These are phyloP conservation scores for Ceratopteris richardii DNA, from an alignment of 75 land plant species.

Conservation along the genomic window DNA sequence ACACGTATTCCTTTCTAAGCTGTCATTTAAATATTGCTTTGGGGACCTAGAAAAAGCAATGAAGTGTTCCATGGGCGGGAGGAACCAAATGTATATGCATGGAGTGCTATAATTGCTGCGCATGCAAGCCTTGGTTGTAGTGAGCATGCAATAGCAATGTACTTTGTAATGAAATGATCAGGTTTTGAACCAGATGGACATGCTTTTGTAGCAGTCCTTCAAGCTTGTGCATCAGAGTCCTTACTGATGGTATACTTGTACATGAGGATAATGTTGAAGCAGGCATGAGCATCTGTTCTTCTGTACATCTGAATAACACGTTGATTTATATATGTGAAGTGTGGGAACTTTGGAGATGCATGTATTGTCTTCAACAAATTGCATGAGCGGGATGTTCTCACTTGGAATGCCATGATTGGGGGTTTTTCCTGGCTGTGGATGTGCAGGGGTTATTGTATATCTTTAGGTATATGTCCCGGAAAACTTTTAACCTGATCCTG, in stretches of 20 bases:
- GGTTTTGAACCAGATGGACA: slow-evolving; percentile 30
- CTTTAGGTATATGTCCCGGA: slow-evolving; percentile 27
- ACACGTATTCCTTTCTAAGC: not conserved
- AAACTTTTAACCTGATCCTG: slow-evolving; percentile 28
- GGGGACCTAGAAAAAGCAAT: slow-evolving; percentile 28
- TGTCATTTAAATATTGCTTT: slow-evolving; percentile 4
- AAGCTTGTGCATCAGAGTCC: slow-evolving; percentile 35
- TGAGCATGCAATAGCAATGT: slow-evolving; percentile 26
- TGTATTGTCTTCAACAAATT: slow-evolving; percentile 29
- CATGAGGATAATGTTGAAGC: slow-evolving; percentile 26
- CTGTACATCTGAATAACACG: slow-evolving; percentile 39
- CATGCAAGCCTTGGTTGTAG: slow-evolving; percentile 28
- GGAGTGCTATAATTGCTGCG: slow-evolving; percentile 46
- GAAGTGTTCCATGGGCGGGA: slow-evolving; percentile 17
- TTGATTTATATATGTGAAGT: slow-evolving; percentile 55
- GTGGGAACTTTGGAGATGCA: slow-evolving; percentile 46
- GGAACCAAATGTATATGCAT: slow-evolving; percentile 34
- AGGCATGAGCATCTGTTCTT: slow-evolving; percentile 28
- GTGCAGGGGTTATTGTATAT: slow-evolving; percentile 20
- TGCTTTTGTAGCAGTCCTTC: slow-evolving; percentile 37
- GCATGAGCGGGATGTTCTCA: slow-evolving; percentile 24
- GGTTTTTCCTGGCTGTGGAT: slow-evolving; percentile 37
- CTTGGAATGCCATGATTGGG: slow-evolving; percentile 54
- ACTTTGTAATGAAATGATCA: slow-evolving; percentile 22
- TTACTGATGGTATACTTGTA: slow-evolving; percentile 34